A percentile compares a stretch with the other conserved stretches of the same genome.
phyloP scores from a whole-genome alignment of 1,139 yeast species.

The Blastobotrys buckinghamii region DNA sequence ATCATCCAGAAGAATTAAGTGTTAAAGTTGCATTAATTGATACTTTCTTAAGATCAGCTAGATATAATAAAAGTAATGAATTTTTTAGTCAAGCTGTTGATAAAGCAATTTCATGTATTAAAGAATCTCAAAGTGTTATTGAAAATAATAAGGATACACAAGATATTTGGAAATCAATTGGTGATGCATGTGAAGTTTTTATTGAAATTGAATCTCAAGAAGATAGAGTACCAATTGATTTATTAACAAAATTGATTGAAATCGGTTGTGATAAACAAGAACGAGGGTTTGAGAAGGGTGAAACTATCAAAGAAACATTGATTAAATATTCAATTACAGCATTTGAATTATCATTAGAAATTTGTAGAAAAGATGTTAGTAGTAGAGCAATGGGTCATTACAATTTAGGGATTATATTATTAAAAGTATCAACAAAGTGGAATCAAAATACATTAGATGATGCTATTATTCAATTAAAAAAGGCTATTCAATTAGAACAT shows the following conservation, averaged over 20 bases:
- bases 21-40: conserved; percentile 54
- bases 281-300: conserved; percentile 9
- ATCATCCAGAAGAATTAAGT: conserved; percentile 48
- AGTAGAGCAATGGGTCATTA: conserved; percentile 51
- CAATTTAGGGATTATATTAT: conserved; percentile 65
- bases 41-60: conserved; percentile 50
- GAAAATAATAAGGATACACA: conserved; percentile 32
- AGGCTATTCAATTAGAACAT: conserved; percentile 65
- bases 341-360: conserved; percentile 27
- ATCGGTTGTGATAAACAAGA: conserved; percentile 7
- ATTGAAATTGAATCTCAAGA: conserved; percentile 40
- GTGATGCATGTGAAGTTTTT: conserved; percentile 46
- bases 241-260: conserved; percentile 5
- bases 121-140: conserved; percentile 28
- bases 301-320: conserved; percentile 21
- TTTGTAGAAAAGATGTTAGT: conserved; percentile 29
- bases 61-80: conserved; percentile 50
- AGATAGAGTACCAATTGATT: conserved; percentile 36
- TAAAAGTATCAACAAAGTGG: conserved; percentile 42
- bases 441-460: conserved; percentile 37
- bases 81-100: conserved; percentile 60
- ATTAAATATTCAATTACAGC: conserved; percentile 17
- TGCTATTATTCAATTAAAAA: conserved; percentile 54
- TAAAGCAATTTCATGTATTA: conserved; percentile 37
- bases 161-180: conserved; percentile 50